Evolutionary conservation across 805 yeast genomes (phyloP), one percentile per base, ranked within the genome.

Genomic region (Lachancea kluyveri): DNA sequence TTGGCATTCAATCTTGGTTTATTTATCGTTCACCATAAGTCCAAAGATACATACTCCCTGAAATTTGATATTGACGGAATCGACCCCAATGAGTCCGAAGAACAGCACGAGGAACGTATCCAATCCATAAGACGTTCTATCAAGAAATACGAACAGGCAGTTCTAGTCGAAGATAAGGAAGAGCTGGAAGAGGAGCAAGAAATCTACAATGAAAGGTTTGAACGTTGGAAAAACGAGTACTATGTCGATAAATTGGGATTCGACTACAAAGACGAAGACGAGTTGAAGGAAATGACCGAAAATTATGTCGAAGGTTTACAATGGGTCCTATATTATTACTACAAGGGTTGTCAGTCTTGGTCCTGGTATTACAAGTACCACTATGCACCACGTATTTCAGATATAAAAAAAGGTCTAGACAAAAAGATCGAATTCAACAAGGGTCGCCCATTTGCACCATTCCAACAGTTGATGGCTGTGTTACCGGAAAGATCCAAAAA

Each of bases 381-480:
- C 55, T 90, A 90, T 57, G 74, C 97, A 11, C 98, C 98, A 28
- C 76, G 95, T 65, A 85, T 90, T 37, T 85, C 96, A 4, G 97
- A 90, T 60, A 68, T 90, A 40, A 59, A 70, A 20, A 64, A 68
- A 36, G 97, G 96, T 29, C 66, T 90, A 33, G 71, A 77, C 28
- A 72, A 73, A 33, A 61, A 70, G 38, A 68, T 83, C 36, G 54
- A 65, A 20, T 87, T 88, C 46, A 76, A 78, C 10, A 57, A 67
- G 42, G 88, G 94, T 5, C 55, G 54, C 4, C 98, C 98, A 0
- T 86, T 92, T 64, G 74, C 66, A 39, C 98, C 98, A 8, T 90
- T 85, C 58, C 90, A 92, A 56, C 98, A 92, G 63, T 70, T 92
- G 48, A 92, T 90, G 98, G 90, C 95, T 12, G 98, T 92, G 14